Percentiles rank a stretch among this genome's conserved stretches.
phyloP scores from a whole-genome alignment of 2,329 filamentous ascomycete genomes.

The Aureobasidium sp. region DNA sequence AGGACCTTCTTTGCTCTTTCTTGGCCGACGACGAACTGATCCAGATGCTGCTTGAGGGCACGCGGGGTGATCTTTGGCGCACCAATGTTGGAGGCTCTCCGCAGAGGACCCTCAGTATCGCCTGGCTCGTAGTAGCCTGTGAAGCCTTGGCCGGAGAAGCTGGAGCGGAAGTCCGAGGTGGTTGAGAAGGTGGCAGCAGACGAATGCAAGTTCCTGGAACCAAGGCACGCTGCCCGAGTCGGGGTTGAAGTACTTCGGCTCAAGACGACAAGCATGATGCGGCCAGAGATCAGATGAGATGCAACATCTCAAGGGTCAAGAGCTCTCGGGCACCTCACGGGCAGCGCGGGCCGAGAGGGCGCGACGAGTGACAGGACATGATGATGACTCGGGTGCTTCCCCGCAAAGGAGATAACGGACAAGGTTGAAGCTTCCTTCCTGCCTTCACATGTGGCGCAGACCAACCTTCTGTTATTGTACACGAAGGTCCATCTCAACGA shows the following conservation, averaged over 20 bases:
- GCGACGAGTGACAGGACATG: too few relatives aligned
- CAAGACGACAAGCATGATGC: slow-evolving; percentile 19
- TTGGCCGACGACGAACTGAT: slow-evolving; percentile 94
- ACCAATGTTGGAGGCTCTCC: slow-evolving; percentile 51
- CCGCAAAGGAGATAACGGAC: slow-evolving; percentile 13
- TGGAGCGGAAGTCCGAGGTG: slow-evolving; percentile 39
- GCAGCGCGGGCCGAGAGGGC: background rate
- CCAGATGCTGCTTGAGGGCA: slow-evolving; percentile 77
- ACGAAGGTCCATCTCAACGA: background rate
- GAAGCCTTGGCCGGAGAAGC: slow-evolving; percentile 57
- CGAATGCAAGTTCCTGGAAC: slow-evolving; percentile 23
- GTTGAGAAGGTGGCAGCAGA: slow-evolving; percentile 40
- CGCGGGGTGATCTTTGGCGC: slow-evolving; percentile 54
- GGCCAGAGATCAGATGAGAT: slow-evolving; percentile 28
- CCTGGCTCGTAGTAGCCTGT: slow-evolving; percentile 58
- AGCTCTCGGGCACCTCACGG: background rate
- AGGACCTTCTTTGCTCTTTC: slow-evolving; percentile 91
- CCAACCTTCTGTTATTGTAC: too few relatives aligned
- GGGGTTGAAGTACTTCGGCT: slow-evolving; percentile 32
- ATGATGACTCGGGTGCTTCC: background rate
- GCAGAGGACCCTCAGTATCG: slow-evolving; percentile 57
- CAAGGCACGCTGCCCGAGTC: slow-evolving; percentile 36
- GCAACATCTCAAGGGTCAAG: slow-evolving; percentile 31
- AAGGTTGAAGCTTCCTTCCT: background rate
- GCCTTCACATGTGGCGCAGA: background rate